Conservation (phyloP, 2,329 filamentous ascomycete genomes). For the Fusarium sp. region DNA sequence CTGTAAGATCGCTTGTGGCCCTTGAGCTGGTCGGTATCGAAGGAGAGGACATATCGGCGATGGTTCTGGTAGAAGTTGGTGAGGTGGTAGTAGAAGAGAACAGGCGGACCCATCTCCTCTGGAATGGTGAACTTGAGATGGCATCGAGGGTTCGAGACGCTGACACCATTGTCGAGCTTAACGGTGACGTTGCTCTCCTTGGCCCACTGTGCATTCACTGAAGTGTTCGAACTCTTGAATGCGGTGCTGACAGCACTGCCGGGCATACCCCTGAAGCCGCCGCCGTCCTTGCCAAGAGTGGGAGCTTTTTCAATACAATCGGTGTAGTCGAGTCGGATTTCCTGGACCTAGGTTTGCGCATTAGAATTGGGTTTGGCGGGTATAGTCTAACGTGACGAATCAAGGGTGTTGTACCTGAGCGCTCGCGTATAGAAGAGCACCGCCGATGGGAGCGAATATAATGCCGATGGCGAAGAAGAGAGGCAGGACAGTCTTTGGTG, state of each 20-base stretch:
- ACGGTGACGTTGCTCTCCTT: conserved; percentile 53
- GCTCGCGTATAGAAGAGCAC: conserved; percentile 86
- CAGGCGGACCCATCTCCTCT: conserved; percentile 80
- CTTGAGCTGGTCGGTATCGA: conserved; percentile 82
- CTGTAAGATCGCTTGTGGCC: conserved; percentile 70
- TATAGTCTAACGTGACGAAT: not conserved
- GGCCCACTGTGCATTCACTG: conserved; percentile 55
- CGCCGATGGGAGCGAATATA: conserved; percentile 93
- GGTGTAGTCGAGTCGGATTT: conserved; percentile 91
- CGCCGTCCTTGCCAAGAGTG: conserved; percentile 41
- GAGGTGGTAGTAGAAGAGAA: conserved; percentile 93
- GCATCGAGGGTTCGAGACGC: conserved; percentile 65
- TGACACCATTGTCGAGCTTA: conserved; percentile 43
- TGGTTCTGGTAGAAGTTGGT: conserved; percentile 99
- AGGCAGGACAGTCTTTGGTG: conserved; percentile 90
- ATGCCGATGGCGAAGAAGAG: conserved; percentile 91
- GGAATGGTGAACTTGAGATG: conserved; percentile 81
- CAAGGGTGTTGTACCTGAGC: conserved; percentile 65
- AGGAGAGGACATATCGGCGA: conserved; percentile 91
- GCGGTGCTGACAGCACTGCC: conserved; percentile 67
- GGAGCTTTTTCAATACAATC: conserved; percentile 72
- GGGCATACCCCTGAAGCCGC: conserved; percentile 62
- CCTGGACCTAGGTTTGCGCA: conserved; percentile 74
- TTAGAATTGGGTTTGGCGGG: conserved; percentile 13
- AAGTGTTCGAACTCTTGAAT: conserved; percentile 70